Evolutionary conservation across 1,139 yeast species (phyloP), one percentile per base, ranked within the genome.

Genomic region (Candida gigantensis): DNA sequence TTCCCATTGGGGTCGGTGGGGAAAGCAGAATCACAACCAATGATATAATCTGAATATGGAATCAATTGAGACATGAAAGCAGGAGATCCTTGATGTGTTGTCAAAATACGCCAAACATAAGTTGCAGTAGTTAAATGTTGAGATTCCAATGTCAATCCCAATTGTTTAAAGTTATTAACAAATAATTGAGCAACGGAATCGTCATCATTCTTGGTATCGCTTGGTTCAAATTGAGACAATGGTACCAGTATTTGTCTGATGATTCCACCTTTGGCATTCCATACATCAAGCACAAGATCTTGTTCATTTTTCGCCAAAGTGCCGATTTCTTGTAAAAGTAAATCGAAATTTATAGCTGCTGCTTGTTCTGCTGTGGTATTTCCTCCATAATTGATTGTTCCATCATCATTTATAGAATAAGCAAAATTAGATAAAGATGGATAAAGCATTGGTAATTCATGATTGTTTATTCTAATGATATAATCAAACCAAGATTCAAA

Each of bases 221-320:
- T 43, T 6, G 39, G 40, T n/a, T 24, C 19, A 15, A 36, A 41
- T 25, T 60, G 58, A 1, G 49, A 52, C 26, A 80, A 62, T 5
- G 77, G 71, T 6, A 85, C 46, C 1, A 51, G 46, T 1, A 85
- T 65, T 21, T 71, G 71, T 45, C 94, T 72, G 12, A 73, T 58
- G 3, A 72, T 57, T 2, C 95, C 90, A 20, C 98, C 98, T 60
- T 90, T 90, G 3, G 96, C 92, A 36, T 79, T 81, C 95, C 96
- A 92, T 3, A 89, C 81, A 34, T 78, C 81, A 29, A 90, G 65
- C 2, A 70, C 61, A n/a, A 84, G 53, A 40, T 64, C 51, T 51
- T 58, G 51, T 20, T 63, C 60, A 34, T 65, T 62, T 14, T 58
- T 53, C n/a, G 68, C 60, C 28, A 64, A 53, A 31, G 59, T 56